Percentiles rank a stretch among this genome's conserved stretches.
These are phyloP conservation scores for Ustilago trichophora DNA, from an alignment of 1,284 basidiomycete species.

Conservation along the genomic window DNA sequence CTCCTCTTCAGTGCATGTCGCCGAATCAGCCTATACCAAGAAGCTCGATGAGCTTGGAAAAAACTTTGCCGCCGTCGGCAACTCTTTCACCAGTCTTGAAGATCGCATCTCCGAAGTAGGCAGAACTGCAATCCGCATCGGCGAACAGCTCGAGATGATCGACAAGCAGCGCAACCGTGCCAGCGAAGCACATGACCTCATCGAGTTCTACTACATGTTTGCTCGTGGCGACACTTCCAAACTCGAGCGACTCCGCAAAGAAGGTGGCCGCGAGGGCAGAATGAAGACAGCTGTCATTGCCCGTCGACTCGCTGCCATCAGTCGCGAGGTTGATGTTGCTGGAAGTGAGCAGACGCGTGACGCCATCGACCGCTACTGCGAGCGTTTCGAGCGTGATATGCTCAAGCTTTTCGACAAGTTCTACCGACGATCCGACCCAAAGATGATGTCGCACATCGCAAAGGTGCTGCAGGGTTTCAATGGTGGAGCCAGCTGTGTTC, in stretches of 20 bases:
- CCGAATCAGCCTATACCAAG: slow-evolving; percentile 92
- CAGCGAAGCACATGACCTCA: slow-evolving; percentile 91
- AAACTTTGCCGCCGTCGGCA: slow-evolving; percentile 76
- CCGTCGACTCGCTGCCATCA: slow-evolving; percentile 85
- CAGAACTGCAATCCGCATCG: slow-evolving; percentile 91
- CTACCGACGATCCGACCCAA: slow-evolving; percentile 94
- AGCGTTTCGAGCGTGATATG: slow-evolving; percentile 99
- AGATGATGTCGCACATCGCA: slow-evolving; percentile 99
- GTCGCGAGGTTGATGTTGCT: slow-evolving; percentile 80
- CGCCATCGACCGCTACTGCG: slow-evolving; percentile 90
- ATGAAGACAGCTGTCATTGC: slow-evolving; percentile 87
- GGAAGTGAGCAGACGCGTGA: slow-evolving; percentile 63
- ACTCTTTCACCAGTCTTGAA: slow-evolving; percentile 59
- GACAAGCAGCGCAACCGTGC: slow-evolving; percentile 91
- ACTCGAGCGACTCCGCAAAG: slow-evolving; percentile 83
- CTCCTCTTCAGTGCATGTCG: slow-evolving; percentile 87
- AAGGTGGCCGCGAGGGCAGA: slow-evolving; percentile 77
- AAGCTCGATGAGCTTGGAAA: slow-evolving; percentile 90
- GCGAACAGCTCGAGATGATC: slow-evolving; percentile 89
- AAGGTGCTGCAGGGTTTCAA: slow-evolving; percentile 97
- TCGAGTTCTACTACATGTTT: slow-evolving; percentile 93
- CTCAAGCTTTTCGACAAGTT: slow-evolving; percentile 85
- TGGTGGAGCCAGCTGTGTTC: slow-evolving; percentile 93
- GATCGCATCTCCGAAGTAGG: slow-evolving; percentile 86
- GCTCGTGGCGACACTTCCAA: slow-evolving; percentile 82